phyloP scores from a whole-genome alignment of 208 protist species.

The Leishmania guyanensis region DNA sequence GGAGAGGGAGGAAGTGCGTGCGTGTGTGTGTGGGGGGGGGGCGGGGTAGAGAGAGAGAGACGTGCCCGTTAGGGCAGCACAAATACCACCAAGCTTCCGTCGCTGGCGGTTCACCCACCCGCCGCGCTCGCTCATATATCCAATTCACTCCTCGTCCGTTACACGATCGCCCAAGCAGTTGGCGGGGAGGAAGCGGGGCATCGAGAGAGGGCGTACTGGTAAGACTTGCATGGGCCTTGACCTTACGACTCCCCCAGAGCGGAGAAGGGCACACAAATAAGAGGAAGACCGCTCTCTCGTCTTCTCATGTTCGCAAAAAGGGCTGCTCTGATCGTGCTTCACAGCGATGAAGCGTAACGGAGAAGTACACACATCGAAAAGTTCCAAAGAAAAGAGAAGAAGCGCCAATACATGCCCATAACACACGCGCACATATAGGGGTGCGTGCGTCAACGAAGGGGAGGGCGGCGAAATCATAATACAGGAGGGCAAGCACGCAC shows the following conservation, averaged over 20 bases:
- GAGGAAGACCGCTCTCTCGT: neutral
- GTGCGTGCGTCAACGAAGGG: neutral
- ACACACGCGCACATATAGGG: neutral
- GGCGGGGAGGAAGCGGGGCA: neutral
- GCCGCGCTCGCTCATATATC: neutral
- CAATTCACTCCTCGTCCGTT: neutral
- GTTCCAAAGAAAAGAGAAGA: neutral
- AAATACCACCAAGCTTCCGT: neutral
- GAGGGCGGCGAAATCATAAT: neutral
- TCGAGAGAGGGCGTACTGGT: neutral
- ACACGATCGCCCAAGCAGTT: neutral
- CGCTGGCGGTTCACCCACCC: neutral
- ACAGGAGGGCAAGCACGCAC: neutral
- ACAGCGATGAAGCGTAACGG: neutral
- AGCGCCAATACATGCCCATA: neutral
- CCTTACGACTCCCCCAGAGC: neutral
- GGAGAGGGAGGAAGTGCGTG: neutral
- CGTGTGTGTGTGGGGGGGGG: no score
- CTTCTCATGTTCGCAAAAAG: neutral
- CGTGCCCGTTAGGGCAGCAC: neutral
- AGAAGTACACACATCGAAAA: constrained; percentile 5
- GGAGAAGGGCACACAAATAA: neutral
- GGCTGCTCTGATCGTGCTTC: neutral
- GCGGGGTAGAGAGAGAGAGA: neutral
- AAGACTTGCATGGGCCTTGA: neutral